Percentiles rank a stretch among this genome's conserved stretches.
Evolutionary conservation across 495 filamentous ascomycete genomes (phyloP).

Genomic region (Trichodelitschia bisporula): DNA sequence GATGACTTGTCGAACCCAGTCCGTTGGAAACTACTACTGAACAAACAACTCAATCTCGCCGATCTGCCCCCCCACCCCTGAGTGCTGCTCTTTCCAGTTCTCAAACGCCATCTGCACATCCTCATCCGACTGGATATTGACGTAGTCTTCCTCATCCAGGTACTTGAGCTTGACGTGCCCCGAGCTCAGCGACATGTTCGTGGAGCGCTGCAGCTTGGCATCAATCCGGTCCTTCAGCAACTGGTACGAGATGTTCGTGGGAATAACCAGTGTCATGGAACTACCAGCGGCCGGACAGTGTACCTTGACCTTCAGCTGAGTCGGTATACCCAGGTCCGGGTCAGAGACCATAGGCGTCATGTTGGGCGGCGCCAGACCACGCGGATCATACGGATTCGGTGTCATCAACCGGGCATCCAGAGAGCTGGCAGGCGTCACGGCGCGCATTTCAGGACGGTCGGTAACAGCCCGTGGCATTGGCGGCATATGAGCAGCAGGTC

Average conservation of each 20-base stretch:
- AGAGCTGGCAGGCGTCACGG: neutral
- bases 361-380: neutral
- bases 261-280: conserved; percentile 78
- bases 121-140: conserved; percentile 83
- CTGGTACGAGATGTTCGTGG: conserved; percentile 78
- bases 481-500: conserved; percentile 5
- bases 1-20: too few relatives aligned
- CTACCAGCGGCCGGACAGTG: conserved; percentile 51
- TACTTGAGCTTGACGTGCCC: conserved; percentile 68
- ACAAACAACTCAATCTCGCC: conserved; percentile 71
- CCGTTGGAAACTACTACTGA: too few relatives aligned
- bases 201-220: conserved; percentile 67
- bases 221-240: conserved; percentile 92
- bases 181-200: conserved; percentile 50
- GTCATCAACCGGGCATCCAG: too few relatives aligned
- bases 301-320: conserved; percentile 85
- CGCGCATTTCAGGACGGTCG: conserved; percentile 2
- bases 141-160: conserved; percentile 77
- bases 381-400: too few relatives aligned
- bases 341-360: neutral
- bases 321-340: conserved; percentile 9
- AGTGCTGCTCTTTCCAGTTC: conserved; percentile 60
- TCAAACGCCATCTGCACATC: conserved; percentile 86
- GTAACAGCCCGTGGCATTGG: conserved; percentile 6
- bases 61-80: conserved; percentile 36